Conservation (phyloP, 345 rosid species). For the Hevea brasiliensis region DNA sequence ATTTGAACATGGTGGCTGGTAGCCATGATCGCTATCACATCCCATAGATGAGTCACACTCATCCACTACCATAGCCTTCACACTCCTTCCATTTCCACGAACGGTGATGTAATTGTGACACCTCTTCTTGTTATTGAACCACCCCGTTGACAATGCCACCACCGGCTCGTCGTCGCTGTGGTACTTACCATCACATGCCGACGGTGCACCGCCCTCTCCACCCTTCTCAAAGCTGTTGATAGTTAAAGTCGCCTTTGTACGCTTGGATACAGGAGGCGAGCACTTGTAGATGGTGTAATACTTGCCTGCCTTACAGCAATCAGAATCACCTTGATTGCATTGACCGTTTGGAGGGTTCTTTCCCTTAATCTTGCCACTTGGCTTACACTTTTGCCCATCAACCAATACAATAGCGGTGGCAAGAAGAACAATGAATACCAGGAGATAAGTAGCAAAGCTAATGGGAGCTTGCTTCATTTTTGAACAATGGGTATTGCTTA, state of each 20-base stretch:
- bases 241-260: conserved; percentile 16
- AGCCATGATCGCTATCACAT: conserved; percentile 11
- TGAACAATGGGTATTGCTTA: neutral
- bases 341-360: conserved; percentile 10
- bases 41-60: conserved; percentile 21
- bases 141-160: conserved; percentile 22
- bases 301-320: conserved; percentile 19
- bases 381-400: conserved; percentile 16
- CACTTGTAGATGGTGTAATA: conserved; percentile 3
- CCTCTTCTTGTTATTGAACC: conserved; percentile 20
- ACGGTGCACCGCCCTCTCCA: conserved; percentile 7
- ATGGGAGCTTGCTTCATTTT: conserved; percentile 13
- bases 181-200: conserved; percentile 14
- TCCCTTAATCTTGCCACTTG: conserved; percentile 11
- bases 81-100: conserved; percentile 16
- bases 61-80: conserved; percentile 16
- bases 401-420: neutral
- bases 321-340: neutral
- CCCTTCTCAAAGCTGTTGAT: conserved; percentile 15
- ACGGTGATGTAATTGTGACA: conserved; percentile 2
- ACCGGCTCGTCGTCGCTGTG: conserved; percentile 11
- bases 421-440: conserved; percentile 6
- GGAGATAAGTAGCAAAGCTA: neutral
- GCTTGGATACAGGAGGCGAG: conserved; percentile 12
- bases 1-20: conserved; percentile 18